These are phyloP conservation scores for Acacia concinna DNA, from an alignment of 331 rosid species.

Conservation along the genomic window DNA sequence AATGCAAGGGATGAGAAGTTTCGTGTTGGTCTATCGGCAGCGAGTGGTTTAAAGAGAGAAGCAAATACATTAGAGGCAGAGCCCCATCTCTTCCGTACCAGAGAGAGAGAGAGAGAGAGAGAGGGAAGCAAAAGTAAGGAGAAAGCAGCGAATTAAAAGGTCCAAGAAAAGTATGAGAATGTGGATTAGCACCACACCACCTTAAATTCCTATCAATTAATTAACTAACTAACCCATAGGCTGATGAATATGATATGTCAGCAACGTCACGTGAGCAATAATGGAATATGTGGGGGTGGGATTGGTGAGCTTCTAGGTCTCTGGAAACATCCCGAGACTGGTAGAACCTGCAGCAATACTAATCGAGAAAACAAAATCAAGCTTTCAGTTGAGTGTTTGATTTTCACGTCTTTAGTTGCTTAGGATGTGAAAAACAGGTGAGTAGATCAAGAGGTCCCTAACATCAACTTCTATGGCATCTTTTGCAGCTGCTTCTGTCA, in stretches of 20 bases:
- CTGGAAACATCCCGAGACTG: not conserved
- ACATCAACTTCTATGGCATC: slow-evolving; percentile 17
- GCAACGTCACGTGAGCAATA: slow-evolving; percentile 33
- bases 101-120: not conserved
- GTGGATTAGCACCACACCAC: slow-evolving; percentile 46
- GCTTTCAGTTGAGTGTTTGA: not conserved
- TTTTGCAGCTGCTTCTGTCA: slow-evolving; percentile 26
- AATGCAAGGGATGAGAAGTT: slow-evolving; percentile 29
- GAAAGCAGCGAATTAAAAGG: not conserved
- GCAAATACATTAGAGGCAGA: not conserved
- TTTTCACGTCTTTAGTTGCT: slow-evolving; percentile 14
- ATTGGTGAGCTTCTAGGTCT: not conserved
- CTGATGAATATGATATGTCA: slow-evolving; percentile 30
- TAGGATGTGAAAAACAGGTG: slow-evolving; percentile 21
- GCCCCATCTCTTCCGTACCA: not conserved
- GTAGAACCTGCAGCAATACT: not conserved
- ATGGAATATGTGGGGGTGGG: not conserved
- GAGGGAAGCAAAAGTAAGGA: slow-evolving; percentile 13
- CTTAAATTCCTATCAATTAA: slow-evolving; percentile 7
- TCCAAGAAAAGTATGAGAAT: slow-evolving; percentile 31
- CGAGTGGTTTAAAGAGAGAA: slow-evolving; percentile 18
- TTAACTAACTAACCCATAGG: slow-evolving; percentile 32
- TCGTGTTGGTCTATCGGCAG: slow-evolving; percentile 21
- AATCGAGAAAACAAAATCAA: not conserved
- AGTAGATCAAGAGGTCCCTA: slow-evolving; percentile 16